Base-by-base conservation (phyloP, 2,329 filamentous ascomycete species). In the Claviceps pazoutovae region DNA sequence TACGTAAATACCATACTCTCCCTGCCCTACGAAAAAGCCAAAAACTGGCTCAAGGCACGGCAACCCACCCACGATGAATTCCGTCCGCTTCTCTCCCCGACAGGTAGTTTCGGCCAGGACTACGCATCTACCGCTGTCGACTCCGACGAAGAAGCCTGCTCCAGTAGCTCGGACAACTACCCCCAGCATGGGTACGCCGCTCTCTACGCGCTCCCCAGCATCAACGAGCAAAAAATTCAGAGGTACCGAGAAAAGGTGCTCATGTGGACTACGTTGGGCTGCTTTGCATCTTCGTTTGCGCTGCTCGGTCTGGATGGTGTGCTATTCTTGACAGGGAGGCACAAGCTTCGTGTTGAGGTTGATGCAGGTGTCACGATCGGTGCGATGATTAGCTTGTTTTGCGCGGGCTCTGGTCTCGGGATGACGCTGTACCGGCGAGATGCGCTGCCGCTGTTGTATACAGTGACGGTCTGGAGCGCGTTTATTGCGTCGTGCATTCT, bases 281-380 rank as follows among this genome's bases (percentile, higher is more conserved):
- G 74, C 45, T 82, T 86, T 56, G 66, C 70, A 2, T 74, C 79
- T 0, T 76, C 85, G 0, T 74, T 83, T 38, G 64, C 82, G 6
- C 73, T 91, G 8, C 74, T 88, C 38, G 64, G 75, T 47, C 74
- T 91, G 36, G 78, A 84, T 0, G 73, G 73, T 39, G 72, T 84
- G 9, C 75, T 93, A 39, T 79, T 86, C 36, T 68, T 72, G 14
- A 86, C 86, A 1, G 86, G 85, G 8, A 74, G 78, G 46, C 82
- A 80, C 61, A 84, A 78, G 63, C 73, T 84, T 57, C 73, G 77
- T 4, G 73, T 80, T n/a, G 80, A 87, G 63, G 86, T 91, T 3
- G 84, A 90, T 59, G 79, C 78, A 0, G 86, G 82, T 8, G 83
- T 86, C 2, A 74, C 86, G 1, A 72, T 87, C 42, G 86, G 84